A percentile compares a stretch with the other conserved stretches of the same genome.
Conservation (phyloP, 352 stramenopile species). For the Phytophthora macrochlamydospora region DNA sequence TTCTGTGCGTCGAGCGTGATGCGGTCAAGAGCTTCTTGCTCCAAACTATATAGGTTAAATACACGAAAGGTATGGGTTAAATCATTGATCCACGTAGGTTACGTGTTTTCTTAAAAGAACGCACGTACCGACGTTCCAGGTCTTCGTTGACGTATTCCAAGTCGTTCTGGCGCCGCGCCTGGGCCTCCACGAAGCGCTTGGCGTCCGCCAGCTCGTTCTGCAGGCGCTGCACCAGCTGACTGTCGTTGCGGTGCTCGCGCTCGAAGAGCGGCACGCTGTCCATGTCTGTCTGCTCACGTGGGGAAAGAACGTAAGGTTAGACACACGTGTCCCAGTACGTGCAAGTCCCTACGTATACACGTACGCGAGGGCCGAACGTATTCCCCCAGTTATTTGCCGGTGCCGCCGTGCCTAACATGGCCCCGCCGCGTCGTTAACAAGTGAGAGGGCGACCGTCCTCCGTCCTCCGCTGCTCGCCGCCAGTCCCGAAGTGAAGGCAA, state of each 20-base stretch:
- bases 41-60: conserved; percentile 35
- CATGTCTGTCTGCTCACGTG: conserved; percentile 61
- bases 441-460: conserved; percentile 1
- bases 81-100: conserved; percentile 1
- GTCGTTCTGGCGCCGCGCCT: conserved; percentile 83
- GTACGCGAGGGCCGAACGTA: conserved; percentile 43
- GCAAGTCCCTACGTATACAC: background rate
- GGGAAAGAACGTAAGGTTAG: background rate
- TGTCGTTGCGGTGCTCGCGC: conserved; percentile 86
- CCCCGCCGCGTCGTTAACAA: background rate
- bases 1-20: conserved; percentile 85
- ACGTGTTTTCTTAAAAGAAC: background rate
- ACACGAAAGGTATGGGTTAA: background rate
- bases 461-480: background rate
- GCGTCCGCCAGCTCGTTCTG: conserved; percentile 86
- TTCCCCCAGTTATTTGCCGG: conserved; percentile 56
- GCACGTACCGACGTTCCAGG: conserved; percentile 63
- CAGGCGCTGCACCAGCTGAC: conserved; percentile 80
- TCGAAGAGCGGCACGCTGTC: conserved; percentile 87
- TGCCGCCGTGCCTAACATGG: conserved; percentile 47
- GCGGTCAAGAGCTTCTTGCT: conserved; percentile 84
- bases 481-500: background rate
- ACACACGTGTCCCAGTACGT: background rate
- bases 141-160: conserved; percentile 90
- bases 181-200: conserved; percentile 84